phyloP scores from a whole-genome alignment of 129 eudicot genomes.

The Saussurea involucrata region DNA sequence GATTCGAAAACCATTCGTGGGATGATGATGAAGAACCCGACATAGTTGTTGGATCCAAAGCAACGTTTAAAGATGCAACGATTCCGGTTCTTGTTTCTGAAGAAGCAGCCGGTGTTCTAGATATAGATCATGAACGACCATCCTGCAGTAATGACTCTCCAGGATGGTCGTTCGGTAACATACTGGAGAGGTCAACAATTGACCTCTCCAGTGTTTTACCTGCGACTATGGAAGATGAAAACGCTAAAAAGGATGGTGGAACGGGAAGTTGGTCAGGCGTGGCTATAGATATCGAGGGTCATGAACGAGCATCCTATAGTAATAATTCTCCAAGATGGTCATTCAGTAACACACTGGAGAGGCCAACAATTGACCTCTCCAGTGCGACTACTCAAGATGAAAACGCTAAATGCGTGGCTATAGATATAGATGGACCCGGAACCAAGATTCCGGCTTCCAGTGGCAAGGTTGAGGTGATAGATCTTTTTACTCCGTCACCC shows the following conservation, averaged over 20 bases:
- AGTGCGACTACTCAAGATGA: not conserved
- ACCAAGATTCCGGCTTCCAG: conserved; percentile 1
- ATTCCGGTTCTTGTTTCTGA: conserved; percentile 11
- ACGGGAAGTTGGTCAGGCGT: not conserved
- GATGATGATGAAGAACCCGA: conserved; percentile 27
- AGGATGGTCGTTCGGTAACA: not conserved
- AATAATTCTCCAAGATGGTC: not conserved
- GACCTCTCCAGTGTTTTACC: not conserved
- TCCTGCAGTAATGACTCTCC: not conserved
- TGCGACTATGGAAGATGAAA: not conserved
- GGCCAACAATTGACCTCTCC: not conserved
- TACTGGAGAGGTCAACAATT: not conserved
- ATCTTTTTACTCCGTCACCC: conserved; percentile 68
- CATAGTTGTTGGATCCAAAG: not conserved
- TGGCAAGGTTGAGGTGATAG: conserved; percentile 55
- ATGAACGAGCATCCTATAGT: not conserved
- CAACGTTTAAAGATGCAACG: not conserved
- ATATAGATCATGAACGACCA: not conserved
- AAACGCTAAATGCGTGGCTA: not conserved
- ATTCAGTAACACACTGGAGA: not conserved
- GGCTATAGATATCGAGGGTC: conserved; percentile 11
- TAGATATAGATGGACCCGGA: not conserved
- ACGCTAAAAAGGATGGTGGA: conserved; percentile 7
- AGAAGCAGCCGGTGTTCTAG: not conserved
- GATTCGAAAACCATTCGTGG: conserved; percentile 19